Percentiles rank a stretch among this genome's conserved stretches.
phyloP scores from a whole-genome alignment of 2,329 filamentous ascomycete species.

The Sporothrix globosa region DNA sequence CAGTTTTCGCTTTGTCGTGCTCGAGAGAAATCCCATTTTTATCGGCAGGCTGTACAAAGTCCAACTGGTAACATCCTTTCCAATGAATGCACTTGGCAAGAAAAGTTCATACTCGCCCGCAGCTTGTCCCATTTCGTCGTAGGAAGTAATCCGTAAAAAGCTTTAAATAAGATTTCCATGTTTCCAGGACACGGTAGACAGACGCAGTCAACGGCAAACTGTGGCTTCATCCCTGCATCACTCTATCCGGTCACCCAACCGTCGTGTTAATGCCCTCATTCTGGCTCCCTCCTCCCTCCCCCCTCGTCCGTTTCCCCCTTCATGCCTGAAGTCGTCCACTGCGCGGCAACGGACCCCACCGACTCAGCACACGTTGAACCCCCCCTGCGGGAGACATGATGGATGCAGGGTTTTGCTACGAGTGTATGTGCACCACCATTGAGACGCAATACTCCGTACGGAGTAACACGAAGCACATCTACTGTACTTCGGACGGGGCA shows the following conservation, averaged over 20 bases:
- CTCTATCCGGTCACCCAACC: not conserved
- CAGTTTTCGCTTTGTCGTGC: no score
- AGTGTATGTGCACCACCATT: not conserved
- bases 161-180: not conserved
- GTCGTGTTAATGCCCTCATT: not conserved
- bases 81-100: no score
- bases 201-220: not conserved
- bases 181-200: not conserved
- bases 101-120: not conserved
- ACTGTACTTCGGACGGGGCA: not conserved
- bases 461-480: not conserved
- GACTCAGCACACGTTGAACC: not conserved
- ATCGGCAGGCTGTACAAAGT: no score
- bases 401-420: not conserved
- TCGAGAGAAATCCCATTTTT: no score
- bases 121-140: not conserved
- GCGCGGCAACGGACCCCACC: not conserved
- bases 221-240: constrained; percentile 17
- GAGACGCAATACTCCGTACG: not conserved
- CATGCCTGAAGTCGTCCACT: constrained; percentile 21
- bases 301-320: not conserved
- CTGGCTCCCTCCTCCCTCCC: not conserved
- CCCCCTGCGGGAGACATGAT: not conserved
- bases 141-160: not conserved
- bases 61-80: no score